phyloP scores from a whole-genome alignment of 2,329 filamentous ascomycete genomes.

The Ilyonectria mors-panacis region DNA sequence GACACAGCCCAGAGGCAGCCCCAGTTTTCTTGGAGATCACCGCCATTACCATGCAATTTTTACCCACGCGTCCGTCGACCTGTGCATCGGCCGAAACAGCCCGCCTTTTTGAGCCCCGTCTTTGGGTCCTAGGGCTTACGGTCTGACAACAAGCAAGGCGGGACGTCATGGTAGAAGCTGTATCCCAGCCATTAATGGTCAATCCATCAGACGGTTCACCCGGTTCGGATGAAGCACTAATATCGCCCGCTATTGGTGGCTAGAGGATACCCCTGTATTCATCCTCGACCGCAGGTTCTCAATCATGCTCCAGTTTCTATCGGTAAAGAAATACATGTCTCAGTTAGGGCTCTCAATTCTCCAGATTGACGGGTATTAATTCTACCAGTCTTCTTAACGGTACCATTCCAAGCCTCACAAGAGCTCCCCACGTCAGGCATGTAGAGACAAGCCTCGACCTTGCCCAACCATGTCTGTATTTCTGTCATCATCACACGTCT shows the following conservation, averaged over 20 bases:
- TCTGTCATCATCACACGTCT: not conserved
- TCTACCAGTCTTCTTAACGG: not conserved
- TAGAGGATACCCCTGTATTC: too few relatives aligned
- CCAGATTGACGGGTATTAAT: not conserved
- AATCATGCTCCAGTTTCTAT: not conserved
- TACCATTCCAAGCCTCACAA: not conserved
- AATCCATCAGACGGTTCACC: not conserved
- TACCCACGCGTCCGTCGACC: not conserved
- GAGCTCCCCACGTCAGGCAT: not conserved
- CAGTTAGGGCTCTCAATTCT: not conserved
- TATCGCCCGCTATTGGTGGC: not conserved
- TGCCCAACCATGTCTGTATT: too few relatives aligned
- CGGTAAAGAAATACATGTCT: not conserved
- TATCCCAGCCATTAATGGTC: not conserved
- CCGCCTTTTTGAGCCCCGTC: not conserved
- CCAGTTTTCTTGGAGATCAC: not conserved
- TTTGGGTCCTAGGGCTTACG: conserved; percentile 1
- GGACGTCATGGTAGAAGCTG: not conserved
- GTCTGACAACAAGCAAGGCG: conserved; percentile 1
- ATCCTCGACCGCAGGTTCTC: not conserved
- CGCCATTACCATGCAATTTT: not conserved
- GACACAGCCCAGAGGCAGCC: not conserved
- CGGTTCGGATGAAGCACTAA: not conserved
- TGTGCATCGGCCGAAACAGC: conserved; percentile 1
- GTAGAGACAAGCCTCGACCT: not conserved